phyloP scores from a whole-genome alignment of 129 eudicot species.

The Cynara cardunculus region DNA sequence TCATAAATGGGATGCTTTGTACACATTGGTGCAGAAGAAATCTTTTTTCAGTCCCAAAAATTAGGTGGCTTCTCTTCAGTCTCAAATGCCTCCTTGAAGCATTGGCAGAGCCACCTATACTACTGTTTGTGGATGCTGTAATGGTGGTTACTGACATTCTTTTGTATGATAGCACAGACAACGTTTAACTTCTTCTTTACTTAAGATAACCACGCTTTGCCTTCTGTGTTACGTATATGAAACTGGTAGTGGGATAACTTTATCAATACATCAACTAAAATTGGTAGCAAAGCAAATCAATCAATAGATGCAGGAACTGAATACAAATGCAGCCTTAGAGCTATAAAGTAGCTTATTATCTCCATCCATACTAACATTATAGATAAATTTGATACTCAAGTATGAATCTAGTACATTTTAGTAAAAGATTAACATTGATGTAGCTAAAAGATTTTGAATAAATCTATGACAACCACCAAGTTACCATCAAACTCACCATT shows the following conservation, averaged over 20 bases:
- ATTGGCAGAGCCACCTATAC: conserved; percentile 39
- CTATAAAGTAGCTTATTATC: background rate
- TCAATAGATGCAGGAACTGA: background rate
- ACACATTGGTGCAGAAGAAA: conserved; percentile 32
- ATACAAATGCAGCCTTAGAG: conserved; percentile 3
- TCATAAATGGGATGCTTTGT: conserved; percentile 20
- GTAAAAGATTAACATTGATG: background rate
- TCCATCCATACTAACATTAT: background rate
- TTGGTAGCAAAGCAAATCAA: background rate
- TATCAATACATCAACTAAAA: background rate
- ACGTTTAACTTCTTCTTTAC: background rate
- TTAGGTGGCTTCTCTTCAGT: conserved; percentile 20
- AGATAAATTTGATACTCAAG: background rate
- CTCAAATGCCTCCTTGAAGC: conserved; percentile 39
- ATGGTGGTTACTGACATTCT: conserved; percentile 52
- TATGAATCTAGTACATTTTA: background rate
- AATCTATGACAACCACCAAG: background rate
- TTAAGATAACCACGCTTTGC: background rate
- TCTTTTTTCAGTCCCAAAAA: conserved; percentile 38
- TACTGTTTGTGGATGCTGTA: conserved; percentile 45
- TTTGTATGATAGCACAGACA: background rate
- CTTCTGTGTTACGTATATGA: conserved; percentile 9
- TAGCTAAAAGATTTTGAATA: background rate
- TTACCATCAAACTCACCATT: background rate
- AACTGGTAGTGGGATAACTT: background rate